These are phyloP conservation scores for Aspergillus flavus DNA, from an alignment of 2,329 filamentous ascomycete genomes.

Conservation along the genomic window DNA sequence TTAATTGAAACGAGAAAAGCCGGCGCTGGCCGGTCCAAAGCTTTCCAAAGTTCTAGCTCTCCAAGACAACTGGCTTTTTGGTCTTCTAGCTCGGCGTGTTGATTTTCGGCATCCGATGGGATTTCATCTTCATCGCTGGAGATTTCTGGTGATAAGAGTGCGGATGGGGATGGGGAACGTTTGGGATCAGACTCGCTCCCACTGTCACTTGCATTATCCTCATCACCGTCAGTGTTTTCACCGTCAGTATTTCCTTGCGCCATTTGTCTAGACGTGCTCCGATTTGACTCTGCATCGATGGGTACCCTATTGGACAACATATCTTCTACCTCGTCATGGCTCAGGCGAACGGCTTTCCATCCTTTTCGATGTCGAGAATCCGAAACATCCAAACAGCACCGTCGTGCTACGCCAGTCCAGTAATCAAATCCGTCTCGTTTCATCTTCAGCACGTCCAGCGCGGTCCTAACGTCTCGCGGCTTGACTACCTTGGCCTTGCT, in stretches of 20 bases:
- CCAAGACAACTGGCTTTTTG: conserved; percentile 45
- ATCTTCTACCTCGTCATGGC: conserved; percentile 48
- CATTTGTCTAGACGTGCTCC: conserved; percentile 9
- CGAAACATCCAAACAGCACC: conserved; percentile 56
- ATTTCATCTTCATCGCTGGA: conserved; percentile 19
- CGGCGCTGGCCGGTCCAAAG: conserved; percentile 38
- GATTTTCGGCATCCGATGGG: conserved; percentile 41
- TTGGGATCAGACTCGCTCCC: not conserved
- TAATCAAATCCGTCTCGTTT: conserved; percentile 49
- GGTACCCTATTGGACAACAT: conserved; percentile 30
- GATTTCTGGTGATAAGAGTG: conserved; percentile 6
- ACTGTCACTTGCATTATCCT: conserved; percentile 10
- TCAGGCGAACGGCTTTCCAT: conserved; percentile 31
- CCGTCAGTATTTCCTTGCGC: conserved; percentile 10
- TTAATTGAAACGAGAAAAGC: conserved; percentile 23
- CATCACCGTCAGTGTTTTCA: conserved; percentile 11
- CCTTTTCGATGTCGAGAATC: conserved; percentile 38
- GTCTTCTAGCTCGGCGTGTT: conserved; percentile 54
- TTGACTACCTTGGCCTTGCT: conserved; percentile 41
- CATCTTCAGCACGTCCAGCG: conserved; percentile 58
- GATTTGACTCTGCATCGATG: conserved; percentile 13
- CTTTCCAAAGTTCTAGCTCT: conserved; percentile 49
- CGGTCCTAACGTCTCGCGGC: conserved; percentile 56
- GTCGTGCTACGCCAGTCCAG: conserved; percentile 56
- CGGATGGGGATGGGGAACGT: not conserved